Base-by-base conservation (phyloP, 139 green algal species). In the Chlamydomonas asymmetrica region DNA sequence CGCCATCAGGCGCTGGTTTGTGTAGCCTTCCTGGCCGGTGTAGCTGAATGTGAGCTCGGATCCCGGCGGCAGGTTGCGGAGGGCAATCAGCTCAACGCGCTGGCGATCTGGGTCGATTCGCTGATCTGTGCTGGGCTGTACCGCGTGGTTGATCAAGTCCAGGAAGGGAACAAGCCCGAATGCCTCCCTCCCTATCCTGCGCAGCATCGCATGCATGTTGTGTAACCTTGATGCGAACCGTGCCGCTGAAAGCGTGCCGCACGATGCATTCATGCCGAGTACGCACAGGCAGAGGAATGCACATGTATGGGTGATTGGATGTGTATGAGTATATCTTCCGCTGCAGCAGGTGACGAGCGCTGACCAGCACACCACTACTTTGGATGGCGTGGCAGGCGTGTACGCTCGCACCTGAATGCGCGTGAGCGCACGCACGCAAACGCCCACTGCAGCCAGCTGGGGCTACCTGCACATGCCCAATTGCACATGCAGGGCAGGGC, bases 111-210 rank as follows among this genome's bases (percentile, higher is more conserved):
- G n/a, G 27, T 13, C 48, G 43, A 13, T 43, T 23, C n/a, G 9
- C 61, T 31, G n/a, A 22, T 8, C 32, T 5, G 35, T 1, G 56
- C 38, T 61, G 20, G 88, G 83, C 5, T 77, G 35, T 13, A 50
- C 27, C 0, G 73, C 40, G 74, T 93, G 88, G 72, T 93, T 93
- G 16, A 85, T 87, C 2, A 82, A 27, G 77, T 93, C 88, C 38
- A 91, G 65, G 61, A 91, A 92, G 25, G 88, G 88, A 25, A 89
- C 77, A 45, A 91, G 75, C 8, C 79, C 82, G 69, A 90, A 92
- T 43, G 56, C 48, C 60, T 85, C 75, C 0, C 79, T 29, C 0
- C 57, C 71, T 0, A 73, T 34, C 69, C 80, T 85, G 63, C 35
- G 45, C 13, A 52, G 13, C 13, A 52, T 52, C 45, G 45, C 13